phyloP scores from a whole-genome alignment of 805 yeast genomes.

The Spencermartinsiella europaea region DNA sequence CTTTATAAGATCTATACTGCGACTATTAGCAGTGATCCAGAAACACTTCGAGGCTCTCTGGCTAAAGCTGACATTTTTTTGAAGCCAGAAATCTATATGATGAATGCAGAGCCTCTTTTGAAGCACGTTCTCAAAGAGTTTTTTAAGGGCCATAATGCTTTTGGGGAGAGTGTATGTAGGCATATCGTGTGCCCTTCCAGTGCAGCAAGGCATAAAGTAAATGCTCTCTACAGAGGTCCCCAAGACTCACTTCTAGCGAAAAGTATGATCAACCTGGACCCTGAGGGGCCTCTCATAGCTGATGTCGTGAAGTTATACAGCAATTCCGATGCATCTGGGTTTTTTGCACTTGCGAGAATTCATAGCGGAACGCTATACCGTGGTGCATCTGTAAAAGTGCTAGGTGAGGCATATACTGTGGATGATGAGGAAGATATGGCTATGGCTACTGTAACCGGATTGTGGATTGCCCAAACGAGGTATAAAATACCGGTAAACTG shows the following conservation, averaged over 20 bases:
- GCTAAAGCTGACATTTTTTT: constrained; percentile 43
- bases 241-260: constrained; percentile 20
- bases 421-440: constrained; percentile 55
- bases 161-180: constrained; percentile 46
- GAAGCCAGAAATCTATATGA: constrained; percentile 25
- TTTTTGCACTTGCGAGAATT: constrained; percentile 58
- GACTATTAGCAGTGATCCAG: constrained; percentile 49
- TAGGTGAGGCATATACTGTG: constrained; percentile 48
- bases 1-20: constrained; percentile 68
- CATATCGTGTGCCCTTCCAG: constrained; percentile 37
- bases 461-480: constrained; percentile 61
- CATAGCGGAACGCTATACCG: constrained; percentile 51
- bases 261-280: constrained; percentile 32
- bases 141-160: constrained; percentile 48
- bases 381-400: constrained; percentile 45
- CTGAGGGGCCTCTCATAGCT: constrained; percentile 43
- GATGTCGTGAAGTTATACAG: constrained; percentile 56
- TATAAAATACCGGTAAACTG: constrained; percentile 52
- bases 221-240: constrained; percentile 30
- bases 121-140: constrained; percentile 48
- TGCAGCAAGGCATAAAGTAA: constrained; percentile 27
- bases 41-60: constrained; percentile 41
- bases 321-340: constrained; percentile 46
- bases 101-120: constrained; percentile 58
- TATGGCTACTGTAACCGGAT: constrained; percentile 28